A percentile compares a stretch with the other conserved stretches of the same genome.
Evolutionary conservation across 345 rosid genomes (phyloP).

Genomic region (Combretum micranthum): DNA sequence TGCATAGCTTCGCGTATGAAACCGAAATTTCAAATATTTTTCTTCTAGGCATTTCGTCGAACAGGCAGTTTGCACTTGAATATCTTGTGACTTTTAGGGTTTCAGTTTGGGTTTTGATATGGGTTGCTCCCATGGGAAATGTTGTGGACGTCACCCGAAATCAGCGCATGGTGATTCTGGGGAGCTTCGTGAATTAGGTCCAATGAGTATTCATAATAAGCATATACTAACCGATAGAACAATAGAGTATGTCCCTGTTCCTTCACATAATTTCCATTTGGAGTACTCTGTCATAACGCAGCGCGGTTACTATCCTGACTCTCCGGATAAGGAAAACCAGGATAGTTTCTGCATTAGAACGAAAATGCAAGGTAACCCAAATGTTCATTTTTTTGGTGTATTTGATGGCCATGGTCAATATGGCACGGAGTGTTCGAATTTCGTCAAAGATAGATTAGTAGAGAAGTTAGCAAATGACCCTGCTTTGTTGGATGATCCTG

Average conservation of each 20-base stretch:
- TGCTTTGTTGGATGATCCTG: conserved; percentile 58
- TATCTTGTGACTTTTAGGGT: conserved; percentile 6
- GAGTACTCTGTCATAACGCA: conserved; percentile 73
- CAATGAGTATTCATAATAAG: conserved; percentile 22
- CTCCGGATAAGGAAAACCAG: conserved; percentile 77
- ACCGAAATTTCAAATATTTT: conserved; percentile 1
- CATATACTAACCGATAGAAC: conserved; percentile 49
- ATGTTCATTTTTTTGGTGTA: conserved; percentile 88
- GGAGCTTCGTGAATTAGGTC: conserved; percentile 18
- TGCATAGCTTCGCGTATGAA: neutral
- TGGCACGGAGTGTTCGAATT: conserved; percentile 74
- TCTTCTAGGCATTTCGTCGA: conserved; percentile 22
- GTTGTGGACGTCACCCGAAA: conserved; percentile 55
- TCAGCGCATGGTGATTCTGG: conserved; percentile 52
- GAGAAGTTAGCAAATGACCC: conserved; percentile 60
- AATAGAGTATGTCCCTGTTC: conserved; percentile 52
- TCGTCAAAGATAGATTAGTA: conserved; percentile 65
- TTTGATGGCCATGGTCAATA: conserved; percentile 86
- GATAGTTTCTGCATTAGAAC: conserved; percentile 76
- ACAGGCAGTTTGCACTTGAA: conserved; percentile 10
- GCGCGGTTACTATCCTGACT: conserved; percentile 77
- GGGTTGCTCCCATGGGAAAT: conserved; percentile 94
- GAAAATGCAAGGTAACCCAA: conserved; percentile 73
- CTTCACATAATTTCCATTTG: conserved; percentile 55
- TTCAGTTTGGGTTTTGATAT: conserved; percentile 19